Conservation (phyloP, 2,329 filamentous ascomycete genomes). For the Pseudocercospora vitis region DNA sequence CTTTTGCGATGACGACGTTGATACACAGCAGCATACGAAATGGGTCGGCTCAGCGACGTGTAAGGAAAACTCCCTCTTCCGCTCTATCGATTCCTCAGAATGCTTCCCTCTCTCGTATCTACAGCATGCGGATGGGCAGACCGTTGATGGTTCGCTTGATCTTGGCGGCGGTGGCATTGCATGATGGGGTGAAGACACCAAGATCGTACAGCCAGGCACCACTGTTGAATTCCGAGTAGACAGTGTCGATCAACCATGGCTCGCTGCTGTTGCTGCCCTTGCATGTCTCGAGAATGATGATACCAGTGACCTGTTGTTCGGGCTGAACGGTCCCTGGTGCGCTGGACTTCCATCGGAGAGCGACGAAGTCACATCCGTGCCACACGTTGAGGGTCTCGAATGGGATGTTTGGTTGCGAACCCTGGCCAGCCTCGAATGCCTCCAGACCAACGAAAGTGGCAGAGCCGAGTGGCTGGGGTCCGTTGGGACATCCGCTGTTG, state of each 20-base stretch:
- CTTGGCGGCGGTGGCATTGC: conserved; percentile 13
- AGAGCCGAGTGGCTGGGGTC: conserved; percentile 27
- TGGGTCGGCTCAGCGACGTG: conserved; percentile 1
- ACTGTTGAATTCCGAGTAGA: conserved; percentile 37
- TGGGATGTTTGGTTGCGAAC: conserved; percentile 33
- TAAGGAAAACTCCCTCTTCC: neutral
- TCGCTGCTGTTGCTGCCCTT: conserved; percentile 17
- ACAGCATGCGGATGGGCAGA: conserved; percentile 5
- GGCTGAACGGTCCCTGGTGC: conserved; percentile 25
- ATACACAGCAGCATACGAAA: neutral
- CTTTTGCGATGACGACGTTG: neutral
- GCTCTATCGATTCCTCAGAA: neutral
- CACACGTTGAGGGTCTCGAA: conserved; percentile 37
- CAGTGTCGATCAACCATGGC: conserved; percentile 34
- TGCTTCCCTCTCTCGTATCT: neutral
- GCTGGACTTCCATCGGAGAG: conserved; percentile 33
- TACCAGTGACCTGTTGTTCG: conserved; percentile 30
- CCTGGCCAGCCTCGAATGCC: conserved; percentile 34
- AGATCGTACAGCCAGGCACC: conserved; percentile 34
- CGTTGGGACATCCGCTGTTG: conserved; percentile 31
- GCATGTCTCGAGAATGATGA: conserved; percentile 32
- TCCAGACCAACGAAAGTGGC: conserved; percentile 33
- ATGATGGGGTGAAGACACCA: conserved; percentile 28
- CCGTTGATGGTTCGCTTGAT: conserved; percentile 13
- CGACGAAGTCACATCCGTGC: conserved; percentile 36